Evolutionary conservation across 805 yeast genomes (phyloP).

Genomic region (Hanseniaspora hatyaiensis): DNA sequence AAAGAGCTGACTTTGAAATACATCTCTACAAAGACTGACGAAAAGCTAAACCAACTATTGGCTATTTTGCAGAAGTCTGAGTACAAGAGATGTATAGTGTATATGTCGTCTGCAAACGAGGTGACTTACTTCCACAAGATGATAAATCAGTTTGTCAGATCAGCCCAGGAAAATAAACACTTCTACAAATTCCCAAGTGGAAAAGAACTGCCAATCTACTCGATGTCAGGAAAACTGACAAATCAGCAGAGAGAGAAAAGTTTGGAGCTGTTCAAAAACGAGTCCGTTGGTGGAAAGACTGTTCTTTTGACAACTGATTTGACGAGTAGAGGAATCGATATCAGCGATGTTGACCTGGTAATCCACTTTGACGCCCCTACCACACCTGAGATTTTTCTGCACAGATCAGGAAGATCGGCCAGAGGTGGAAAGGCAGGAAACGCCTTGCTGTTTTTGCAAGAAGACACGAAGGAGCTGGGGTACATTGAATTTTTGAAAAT

Average conservation of each 20-base stretch:
- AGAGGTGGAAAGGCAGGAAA: conserved; percentile 77
- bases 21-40: conserved; percentile 44
- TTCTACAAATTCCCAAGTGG: conserved; percentile 20
- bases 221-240: conserved; percentile 85
- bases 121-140: conserved; percentile 66
- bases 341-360: conserved; percentile 87
- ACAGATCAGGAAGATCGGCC: conserved; percentile 91
- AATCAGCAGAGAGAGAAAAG: conserved; percentile 70
- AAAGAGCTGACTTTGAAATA: conserved; percentile 51
- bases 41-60: conserved; percentile 50
- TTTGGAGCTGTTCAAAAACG: conserved; percentile 45
- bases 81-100: conserved; percentile 74
- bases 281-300: conserved; percentile 33
- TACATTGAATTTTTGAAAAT: conserved; percentile 72
- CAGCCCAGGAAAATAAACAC: conserved; percentile 27
- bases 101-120: conserved; percentile 79
- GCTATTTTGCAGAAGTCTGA: conserved; percentile 41
- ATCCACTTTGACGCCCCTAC: conserved; percentile 92
- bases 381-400: conserved; percentile 82
- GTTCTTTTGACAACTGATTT: conserved; percentile 88
- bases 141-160: conserved; percentile 28
- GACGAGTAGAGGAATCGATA: conserved; percentile 95
- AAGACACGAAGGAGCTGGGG: conserved; percentile 62
- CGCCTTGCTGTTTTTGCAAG: conserved; percentile 61
- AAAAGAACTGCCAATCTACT: conserved; percentile 39